Percentiles rank a stretch among this genome's conserved stretches.
Evolutionary conservation across 345 rosid genomes (phyloP).

Genomic region (Mercurialis annua): DNA sequence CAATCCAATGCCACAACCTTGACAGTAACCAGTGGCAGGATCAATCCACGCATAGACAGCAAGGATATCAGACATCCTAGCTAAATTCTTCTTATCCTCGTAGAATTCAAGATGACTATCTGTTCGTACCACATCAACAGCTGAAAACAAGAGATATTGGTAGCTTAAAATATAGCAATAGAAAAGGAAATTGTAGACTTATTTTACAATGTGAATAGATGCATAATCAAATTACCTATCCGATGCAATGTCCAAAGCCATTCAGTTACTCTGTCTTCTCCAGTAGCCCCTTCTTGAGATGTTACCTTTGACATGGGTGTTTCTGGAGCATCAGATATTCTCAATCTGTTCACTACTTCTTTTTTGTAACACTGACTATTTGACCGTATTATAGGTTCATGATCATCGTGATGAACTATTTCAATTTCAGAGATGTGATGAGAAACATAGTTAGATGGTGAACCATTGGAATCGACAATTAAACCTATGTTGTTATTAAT

Average conservation of each 20-base stretch:
- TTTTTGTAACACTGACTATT: slow-evolving; percentile 26
- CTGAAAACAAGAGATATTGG: slow-evolving; percentile 37
- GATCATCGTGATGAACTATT: slow-evolving; percentile 39
- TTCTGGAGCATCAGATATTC: slow-evolving; percentile 61
- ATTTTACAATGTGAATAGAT: slow-evolving; percentile 1
- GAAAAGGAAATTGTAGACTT: neutral
- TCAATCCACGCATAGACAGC: slow-evolving; percentile 97
- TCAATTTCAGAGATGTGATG: slow-evolving; percentile 50
- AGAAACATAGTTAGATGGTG: slow-evolving; percentile 34
- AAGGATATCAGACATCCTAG: slow-evolving; percentile 93
- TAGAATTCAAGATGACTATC: slow-evolving; percentile 93
- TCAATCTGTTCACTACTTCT: slow-evolving; percentile 47
- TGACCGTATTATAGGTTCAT: slow-evolving; percentile 38
- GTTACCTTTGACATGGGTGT: slow-evolving; percentile 43
- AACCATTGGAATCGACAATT: slow-evolving; percentile 57
- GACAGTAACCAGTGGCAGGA: slow-evolving; percentile 95
- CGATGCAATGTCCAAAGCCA: slow-evolving; percentile 96
- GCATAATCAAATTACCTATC: slow-evolving; percentile 49
- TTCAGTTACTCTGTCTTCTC: slow-evolving; percentile 67
- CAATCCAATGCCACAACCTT: slow-evolving; percentile 48
- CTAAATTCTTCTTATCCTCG: slow-evolving; percentile 73
- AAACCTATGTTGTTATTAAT: slow-evolving; percentile 69
- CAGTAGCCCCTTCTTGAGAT: slow-evolving; percentile 36
- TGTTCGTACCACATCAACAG: slow-evolving; percentile 93
- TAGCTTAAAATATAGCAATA: slow-evolving; percentile 15